Conservation (phyloP, 2,329 filamentous ascomycete species). For the Sporothrix humicola region DNA sequence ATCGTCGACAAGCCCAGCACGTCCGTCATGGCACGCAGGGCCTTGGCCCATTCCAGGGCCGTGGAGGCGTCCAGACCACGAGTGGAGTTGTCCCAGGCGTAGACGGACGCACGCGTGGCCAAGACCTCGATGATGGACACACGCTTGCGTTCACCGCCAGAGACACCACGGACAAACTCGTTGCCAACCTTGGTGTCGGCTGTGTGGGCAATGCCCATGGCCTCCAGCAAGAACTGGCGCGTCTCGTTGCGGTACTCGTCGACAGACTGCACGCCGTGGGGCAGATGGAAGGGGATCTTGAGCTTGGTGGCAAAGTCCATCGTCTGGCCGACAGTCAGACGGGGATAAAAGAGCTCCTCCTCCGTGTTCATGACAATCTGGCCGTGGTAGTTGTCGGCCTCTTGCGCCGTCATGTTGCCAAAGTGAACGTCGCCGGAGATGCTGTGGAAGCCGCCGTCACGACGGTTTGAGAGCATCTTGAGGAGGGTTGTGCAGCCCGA, state of each 20-base stretch:
- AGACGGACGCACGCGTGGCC: constrained; percentile 72
- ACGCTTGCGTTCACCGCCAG: constrained; percentile 76
- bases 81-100: constrained; percentile 74
- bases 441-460: constrained; percentile 54
- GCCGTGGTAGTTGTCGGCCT: constrained; percentile 77
- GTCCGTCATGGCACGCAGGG: constrained; percentile 74
- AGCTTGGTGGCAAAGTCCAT: constrained; percentile 83
- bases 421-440: constrained; percentile 73
- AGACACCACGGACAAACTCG: constrained; percentile 78
- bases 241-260: constrained; percentile 56
- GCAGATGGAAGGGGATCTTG: constrained; percentile 81
- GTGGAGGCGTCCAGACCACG: constrained; percentile 63
- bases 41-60: constrained; percentile 61
- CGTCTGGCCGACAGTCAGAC: constrained; percentile 85
- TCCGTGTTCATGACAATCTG: constrained; percentile 87
- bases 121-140: constrained; percentile 82
- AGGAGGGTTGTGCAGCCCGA: constrained; percentile 74
- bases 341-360: constrained; percentile 84
- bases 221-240: constrained; percentile 73
- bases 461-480: constrained; percentile 72
- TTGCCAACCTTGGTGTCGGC: constrained; percentile 84
- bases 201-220: constrained; percentile 94
- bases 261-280: constrained; percentile 74
- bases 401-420: constrained; percentile 73
- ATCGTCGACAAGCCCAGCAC: constrained; percentile 84